Conservation (phyloP, 768 basidiomycete genomes). For the Gautieria morchelliformis region DNA sequence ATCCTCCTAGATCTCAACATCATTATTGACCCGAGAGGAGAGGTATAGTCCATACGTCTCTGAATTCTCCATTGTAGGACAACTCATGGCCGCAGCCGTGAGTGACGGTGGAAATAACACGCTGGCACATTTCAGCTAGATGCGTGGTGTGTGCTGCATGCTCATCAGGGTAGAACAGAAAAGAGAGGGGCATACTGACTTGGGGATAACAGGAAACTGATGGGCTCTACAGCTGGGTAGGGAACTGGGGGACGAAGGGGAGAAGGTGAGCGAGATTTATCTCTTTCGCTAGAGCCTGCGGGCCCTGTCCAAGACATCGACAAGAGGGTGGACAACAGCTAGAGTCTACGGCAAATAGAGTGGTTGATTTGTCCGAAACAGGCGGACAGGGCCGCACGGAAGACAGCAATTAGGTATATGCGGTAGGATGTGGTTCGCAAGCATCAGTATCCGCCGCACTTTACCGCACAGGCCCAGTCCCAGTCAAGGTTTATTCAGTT, state of each 20-base stretch:
- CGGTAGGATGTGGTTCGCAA: no score
- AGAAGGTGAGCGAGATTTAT: not conserved
- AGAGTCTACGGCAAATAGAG: no score
- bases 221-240: not conserved
- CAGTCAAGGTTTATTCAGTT: no score
- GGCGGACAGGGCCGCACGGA: no score
- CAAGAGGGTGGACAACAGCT: no score
- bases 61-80: not conserved
- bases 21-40: not conserved
- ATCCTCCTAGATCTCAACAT: no score
- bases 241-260: not conserved
- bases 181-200: not conserved
- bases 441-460: no score
- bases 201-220: not conserved
- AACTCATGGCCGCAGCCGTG: not conserved
- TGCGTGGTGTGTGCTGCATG: not conserved
- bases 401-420: no score
- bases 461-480: no score
- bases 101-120: not conserved
- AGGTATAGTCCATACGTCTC: not conserved
- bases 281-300: not conserved
- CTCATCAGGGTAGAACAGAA: not conserved
- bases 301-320: no score
- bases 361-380: no score
- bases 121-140: not conserved